Base-by-base conservation (phyloP, 129 eudicot genomes). In the Glebionis coronaria region DNA sequence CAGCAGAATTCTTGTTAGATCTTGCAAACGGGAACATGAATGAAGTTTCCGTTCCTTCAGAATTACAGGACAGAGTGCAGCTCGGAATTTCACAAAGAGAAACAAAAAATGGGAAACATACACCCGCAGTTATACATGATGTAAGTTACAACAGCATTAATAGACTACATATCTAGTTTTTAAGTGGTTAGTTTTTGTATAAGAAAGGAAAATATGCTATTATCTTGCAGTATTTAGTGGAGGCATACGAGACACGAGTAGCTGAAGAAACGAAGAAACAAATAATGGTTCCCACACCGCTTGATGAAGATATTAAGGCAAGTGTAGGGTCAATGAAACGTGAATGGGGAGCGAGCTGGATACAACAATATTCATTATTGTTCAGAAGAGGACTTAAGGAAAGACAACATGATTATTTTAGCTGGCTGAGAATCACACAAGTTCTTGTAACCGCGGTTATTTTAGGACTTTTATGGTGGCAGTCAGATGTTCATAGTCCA, bases 241-340 rank as follows among this genome's bases (percentile, higher is more conserved):
- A 94, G 79, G 91, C 97, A 6, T 94, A 82, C 16, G 88, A 80
- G 74, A 78, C 90, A 44, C 73, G 85, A 62, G 84, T 89, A 14
- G 93, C 84, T 20, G 93, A 84, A 69, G 82, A 77, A 21, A 95
- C 74, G 67, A 94, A 89, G 81, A 82, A 74, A 73, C 90, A 73
- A 73, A 84, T 93, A 28, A 68, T 73, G 83, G 71, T 12, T 29
- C 88, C 82, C 31, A 23, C 82, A 31, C 76, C 90, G 0, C 61
- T 75, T 14, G 90, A 83, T 70, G 90, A 80, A 64, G 95, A 89
- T 49, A 55, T 74, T 12, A 87, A 78, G 82, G 50, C 79, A n/a
- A 76, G 72, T 61, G 58, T 73, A 15, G 38, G 68, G 9, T 67
- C 80, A 2, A 44, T 65, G 13, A 94, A 89, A 78, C 82, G 82